Conservation (phyloP, 2,329 filamentous ascomycete genomes). For the Fusarium sp. region DNA sequence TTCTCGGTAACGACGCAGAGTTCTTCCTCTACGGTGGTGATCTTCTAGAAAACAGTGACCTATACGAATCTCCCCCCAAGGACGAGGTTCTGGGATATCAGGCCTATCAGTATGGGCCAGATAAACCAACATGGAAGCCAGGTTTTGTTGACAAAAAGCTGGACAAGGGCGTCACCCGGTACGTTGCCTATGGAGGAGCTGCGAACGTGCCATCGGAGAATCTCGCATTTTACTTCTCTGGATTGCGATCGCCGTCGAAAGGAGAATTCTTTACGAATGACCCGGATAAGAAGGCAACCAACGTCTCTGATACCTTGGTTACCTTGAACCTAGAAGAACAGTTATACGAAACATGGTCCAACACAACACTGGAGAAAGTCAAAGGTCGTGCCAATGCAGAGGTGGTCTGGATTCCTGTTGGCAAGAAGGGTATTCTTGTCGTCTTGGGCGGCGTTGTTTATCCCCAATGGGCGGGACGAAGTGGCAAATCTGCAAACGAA, state of each 20-base stretch:
- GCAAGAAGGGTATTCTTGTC: constrained; percentile 78
- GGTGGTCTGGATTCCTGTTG: constrained; percentile 81
- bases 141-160: constrained; percentile 59
- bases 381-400: constrained; percentile 71
- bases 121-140: constrained; percentile 56
- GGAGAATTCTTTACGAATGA: constrained; percentile 60
- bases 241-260: constrained; percentile 63
- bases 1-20: constrained; percentile 73
- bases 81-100: constrained; percentile 64
- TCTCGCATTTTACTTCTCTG: constrained; percentile 77
- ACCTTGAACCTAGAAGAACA: constrained; percentile 69
- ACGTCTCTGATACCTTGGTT: constrained; percentile 68
- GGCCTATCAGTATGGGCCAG: constrained; percentile 62
- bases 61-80: constrained; percentile 53
- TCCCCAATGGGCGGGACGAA: constrained; percentile 60
- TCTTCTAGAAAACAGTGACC: constrained; percentile 52
- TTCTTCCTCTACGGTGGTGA: constrained; percentile 73
- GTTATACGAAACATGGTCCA: constrained; percentile 65
- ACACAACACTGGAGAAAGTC: constrained; percentile 62
- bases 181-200: constrained; percentile 72
- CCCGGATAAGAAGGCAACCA: constrained; percentile 54
- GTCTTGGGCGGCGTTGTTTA: constrained; percentile 79
- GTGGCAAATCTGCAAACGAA: constrained; percentile 46
- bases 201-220: constrained; percentile 76
- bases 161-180: constrained; percentile 64